These are phyloP conservation scores for Angophora floribunda DNA, from an alignment of 345 rosid genomes.

Conservation along the genomic window DNA sequence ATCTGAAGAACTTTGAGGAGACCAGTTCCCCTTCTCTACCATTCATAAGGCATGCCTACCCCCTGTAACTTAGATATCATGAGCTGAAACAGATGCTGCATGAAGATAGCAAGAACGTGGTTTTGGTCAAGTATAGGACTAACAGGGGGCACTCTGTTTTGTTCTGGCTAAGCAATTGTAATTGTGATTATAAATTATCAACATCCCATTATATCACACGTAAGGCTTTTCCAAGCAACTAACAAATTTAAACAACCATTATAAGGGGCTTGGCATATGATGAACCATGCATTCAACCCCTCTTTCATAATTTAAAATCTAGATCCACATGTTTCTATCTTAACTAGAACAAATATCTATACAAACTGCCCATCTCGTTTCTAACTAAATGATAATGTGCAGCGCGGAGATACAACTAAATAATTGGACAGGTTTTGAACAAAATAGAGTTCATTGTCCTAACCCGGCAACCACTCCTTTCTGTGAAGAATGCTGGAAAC, in stretches of 20 bases:
- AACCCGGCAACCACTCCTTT: constrained; percentile 82
- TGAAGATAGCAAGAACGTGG: background rate
- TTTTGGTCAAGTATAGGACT: background rate
- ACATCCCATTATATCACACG: background rate
- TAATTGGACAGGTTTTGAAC: background rate
- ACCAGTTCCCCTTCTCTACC: background rate
- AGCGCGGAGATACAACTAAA: background rate
- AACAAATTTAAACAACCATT: background rate
- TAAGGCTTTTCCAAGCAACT: background rate
- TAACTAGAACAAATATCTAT: background rate
- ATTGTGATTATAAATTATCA: background rate
- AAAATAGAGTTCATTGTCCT: background rate
- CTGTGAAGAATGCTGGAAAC: constrained; percentile 90
- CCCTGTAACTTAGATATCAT: background rate
- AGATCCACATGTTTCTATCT: background rate
- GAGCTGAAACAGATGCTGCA: background rate
- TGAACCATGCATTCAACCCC: background rate
- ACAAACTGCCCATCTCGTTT: background rate
- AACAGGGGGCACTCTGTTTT: background rate
- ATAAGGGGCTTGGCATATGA: background rate
- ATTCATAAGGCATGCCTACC: background rate
- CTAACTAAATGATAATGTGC: background rate
- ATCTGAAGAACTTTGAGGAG: background rate
- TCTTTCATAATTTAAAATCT: background rate
- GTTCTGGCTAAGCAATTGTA: background rate